Conservation (phyloP, 306 rosid species). For the Gillenia trifoliata region DNA sequence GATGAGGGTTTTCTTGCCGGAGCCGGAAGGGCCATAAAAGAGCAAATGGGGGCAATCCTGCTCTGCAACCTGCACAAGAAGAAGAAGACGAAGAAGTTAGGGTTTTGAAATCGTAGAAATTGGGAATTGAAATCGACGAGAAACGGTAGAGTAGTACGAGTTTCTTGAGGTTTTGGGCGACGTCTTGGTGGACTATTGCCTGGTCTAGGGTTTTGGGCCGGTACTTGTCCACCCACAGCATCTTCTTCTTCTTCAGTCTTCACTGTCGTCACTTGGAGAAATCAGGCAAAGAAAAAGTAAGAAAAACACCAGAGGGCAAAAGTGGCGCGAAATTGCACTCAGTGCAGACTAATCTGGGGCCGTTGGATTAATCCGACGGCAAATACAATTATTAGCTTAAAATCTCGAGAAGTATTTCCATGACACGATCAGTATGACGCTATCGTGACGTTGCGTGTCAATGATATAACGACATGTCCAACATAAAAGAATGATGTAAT, state of each 20-base stretch:
- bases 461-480: too few species aligned
- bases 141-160: slow-evolving; percentile 36
- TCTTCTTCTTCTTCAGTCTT: slow-evolving; percentile 22
- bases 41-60: slow-evolving; percentile 95
- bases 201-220: slow-evolving; percentile 91
- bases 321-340: slow-evolving; percentile 1
- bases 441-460: too few species aligned
- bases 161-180: slow-evolving; percentile 82
- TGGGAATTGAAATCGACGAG: not conserved
- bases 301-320: not conserved
- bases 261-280: not conserved
- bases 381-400: too few species aligned
- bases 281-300: not conserved
- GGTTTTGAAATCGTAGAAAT: not conserved
- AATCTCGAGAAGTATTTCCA: too few species aligned
- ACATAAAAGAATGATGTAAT: too few species aligned
- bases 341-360: not conserved
- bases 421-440: too few species aligned
- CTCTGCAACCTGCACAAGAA: slow-evolving; percentile 56
- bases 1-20: slow-evolving; percentile 98
- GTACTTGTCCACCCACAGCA: slow-evolving; percentile 98
- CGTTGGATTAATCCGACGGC: not conserved
- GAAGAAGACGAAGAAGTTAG: not conserved
- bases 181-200: slow-evolving; percentile 52
- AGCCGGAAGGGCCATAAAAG: slow-evolving; percentile 88